Evolutionary conservation across 179 eudicot genomes (phyloP).

Genomic region (Camellia oleifera): DNA sequence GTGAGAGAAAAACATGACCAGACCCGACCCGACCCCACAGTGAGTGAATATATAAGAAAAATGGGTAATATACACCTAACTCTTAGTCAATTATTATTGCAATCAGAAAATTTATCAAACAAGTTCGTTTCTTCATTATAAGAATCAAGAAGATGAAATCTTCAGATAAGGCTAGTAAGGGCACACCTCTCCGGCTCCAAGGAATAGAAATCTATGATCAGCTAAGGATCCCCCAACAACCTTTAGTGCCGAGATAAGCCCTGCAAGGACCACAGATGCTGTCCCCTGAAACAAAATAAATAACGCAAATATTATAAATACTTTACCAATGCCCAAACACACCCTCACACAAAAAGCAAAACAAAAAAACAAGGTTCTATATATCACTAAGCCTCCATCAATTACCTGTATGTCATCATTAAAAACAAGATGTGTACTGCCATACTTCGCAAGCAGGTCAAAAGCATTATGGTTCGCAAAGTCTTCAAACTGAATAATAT

Average conservation of each 20-base stretch:
- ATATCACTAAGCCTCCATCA: not conserved
- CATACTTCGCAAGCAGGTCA: slow-evolving; percentile 57
- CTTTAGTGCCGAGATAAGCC: slow-evolving; percentile 61
- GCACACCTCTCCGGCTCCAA: slow-evolving; percentile 77
- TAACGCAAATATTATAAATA: not conserved
- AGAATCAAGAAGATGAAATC: not conserved
- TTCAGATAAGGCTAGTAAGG: not conserved
- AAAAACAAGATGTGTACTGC: slow-evolving; percentile 64
- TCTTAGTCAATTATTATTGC: not conserved
- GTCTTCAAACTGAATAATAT: slow-evolving; percentile 58
- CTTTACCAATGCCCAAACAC: not conserved
- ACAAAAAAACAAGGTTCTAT: not conserved
- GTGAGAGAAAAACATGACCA: not conserved
- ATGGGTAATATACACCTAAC: not conserved
- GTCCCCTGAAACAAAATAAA: slow-evolving; percentile 50
- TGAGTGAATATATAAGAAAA: not conserved
- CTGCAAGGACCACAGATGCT: slow-evolving; percentile 77
- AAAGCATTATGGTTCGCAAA: slow-evolving; percentile 78
- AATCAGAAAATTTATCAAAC: not conserved
- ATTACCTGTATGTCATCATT: slow-evolving; percentile 82
- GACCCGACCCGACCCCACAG: not conserved
- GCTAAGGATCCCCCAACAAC: slow-evolving; percentile 66
- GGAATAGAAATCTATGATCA: slow-evolving; percentile 64
- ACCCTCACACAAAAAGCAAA: not conserved
- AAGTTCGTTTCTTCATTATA: not conserved